Evolutionary conservation across 202 grass and related monocot genomes (phyloP), one percentile per base, ranked within the genome.

Genomic region (Miscanthus sacchariflorus): DNA sequence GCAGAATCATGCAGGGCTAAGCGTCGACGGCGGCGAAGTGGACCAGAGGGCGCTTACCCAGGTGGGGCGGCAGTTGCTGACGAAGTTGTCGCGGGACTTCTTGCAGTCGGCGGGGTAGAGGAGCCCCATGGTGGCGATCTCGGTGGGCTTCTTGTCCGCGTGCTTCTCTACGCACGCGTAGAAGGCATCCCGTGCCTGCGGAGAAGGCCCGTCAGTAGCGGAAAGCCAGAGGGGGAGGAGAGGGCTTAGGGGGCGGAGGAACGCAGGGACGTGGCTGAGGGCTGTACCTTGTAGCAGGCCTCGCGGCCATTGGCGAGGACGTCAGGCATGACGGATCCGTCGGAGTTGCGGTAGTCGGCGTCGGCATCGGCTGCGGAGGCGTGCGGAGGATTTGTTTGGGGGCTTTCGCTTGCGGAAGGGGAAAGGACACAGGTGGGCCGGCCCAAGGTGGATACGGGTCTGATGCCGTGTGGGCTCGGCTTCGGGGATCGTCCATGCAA

Each of bases 111-210:
- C 65, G 6, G 94, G 91, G 84, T 88, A 99, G 83, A 99, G 92
- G 33, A 99, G 80, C 13, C 97, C 97, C 9, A 90, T 89, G 45
- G 91, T 93, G 72, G 97, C 97, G 86, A 93, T 91, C 94, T 99
- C 94, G 21, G 93, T 99, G 48, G 92, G 90, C 79, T 90, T 93
- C 87, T 97, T 93, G 86, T 96, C 94, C 5, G 76, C 81, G 81
- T 91, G 86, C 72, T 97, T 95, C 90, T 99, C 97, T 48, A 99
- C 43, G 90, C 97, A 96, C 7, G 94, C 79, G 86, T 93, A 96
- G 88, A 99, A 99, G 75, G 89, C 88, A 64, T 99, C 94, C 23
- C 97, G 91, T 40, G 93, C 93, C 96, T 96, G 28, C 67, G 42
- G 17, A 45, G 28, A 1, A 39, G 17, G 9, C 80, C 7, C 77